These are phyloP conservation scores for Collybia mongolica DNA, from an alignment of 768 basidiomycete species.

Conservation along the genomic window DNA sequence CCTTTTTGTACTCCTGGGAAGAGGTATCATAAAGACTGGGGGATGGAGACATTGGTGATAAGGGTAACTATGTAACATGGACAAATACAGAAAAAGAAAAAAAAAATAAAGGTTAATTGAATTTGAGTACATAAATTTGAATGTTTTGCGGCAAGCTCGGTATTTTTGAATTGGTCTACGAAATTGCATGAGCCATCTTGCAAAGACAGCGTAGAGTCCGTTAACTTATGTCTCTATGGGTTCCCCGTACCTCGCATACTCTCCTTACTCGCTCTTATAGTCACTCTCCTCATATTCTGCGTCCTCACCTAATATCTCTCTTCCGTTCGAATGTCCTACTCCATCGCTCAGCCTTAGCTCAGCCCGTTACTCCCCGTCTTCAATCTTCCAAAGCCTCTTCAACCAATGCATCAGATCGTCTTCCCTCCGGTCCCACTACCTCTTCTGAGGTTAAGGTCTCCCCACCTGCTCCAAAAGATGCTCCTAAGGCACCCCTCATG, in stretches of 20 bases:
- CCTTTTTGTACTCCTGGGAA: slow-evolving; percentile 52
- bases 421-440: slow-evolving; percentile 20
- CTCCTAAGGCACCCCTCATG: slow-evolving; percentile 39
- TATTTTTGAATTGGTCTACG: not conserved
- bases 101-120: slow-evolving; percentile 8
- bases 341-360: slow-evolving; percentile 16
- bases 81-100: slow-evolving; percentile 24
- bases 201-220: slow-evolving; percentile 1
- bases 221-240: slow-evolving; percentile 70
- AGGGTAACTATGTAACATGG: slow-evolving; percentile 19
- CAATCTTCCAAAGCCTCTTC: slow-evolving; percentile 32
- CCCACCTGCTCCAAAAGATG: slow-evolving; percentile 47
- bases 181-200: no score
- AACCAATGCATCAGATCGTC: slow-evolving; percentile 1
- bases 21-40: slow-evolving; percentile 3
- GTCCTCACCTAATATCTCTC: slow-evolving; percentile 2
- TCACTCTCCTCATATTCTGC: slow-evolving; percentile 24
- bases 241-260: slow-evolving; percentile 54
- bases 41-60: slow-evolving; percentile 19
- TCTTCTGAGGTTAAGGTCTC: slow-evolving; percentile 43
- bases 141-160: not conserved
- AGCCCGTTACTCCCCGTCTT: slow-evolving; percentile 17
- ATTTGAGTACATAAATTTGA: no score
- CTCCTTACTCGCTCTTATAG: slow-evolving; percentile 39
- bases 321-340: not conserved